phyloP scores from a whole-genome alignment of 192 early-diverging fungal species.

The Coemansia sp. region DNA sequence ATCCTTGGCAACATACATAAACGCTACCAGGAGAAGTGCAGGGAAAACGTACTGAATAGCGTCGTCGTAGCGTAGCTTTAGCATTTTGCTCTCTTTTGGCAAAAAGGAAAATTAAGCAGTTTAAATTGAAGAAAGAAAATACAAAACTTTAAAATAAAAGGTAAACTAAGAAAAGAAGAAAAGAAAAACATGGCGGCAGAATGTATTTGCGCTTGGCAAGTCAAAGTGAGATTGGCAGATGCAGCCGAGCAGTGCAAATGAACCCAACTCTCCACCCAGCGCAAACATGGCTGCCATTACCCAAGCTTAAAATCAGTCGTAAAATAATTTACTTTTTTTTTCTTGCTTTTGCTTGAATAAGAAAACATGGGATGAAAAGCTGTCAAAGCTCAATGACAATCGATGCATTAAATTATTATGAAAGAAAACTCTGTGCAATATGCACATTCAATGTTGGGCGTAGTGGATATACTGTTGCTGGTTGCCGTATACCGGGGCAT shows the following conservation, averaged over 20 bases:
- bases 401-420: conserved; percentile 2
- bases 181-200: background rate
- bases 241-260: too few species aligned
- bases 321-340: too few species aligned
- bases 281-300: too few species aligned
- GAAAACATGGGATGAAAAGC: background rate
- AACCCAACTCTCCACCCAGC: too few species aligned
- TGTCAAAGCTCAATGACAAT: background rate
- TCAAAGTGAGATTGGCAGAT: too few species aligned
- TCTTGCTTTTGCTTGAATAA: background rate
- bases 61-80: conserved; percentile 3
- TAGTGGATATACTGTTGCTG: background rate
- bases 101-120: background rate
- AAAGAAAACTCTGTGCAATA: background rate
- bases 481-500: conserved; percentile 7
- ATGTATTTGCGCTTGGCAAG: background rate
- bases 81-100: background rate
- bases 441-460: background rate
- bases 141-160: background rate
- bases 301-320: too few species aligned
- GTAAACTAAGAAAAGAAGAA: background rate
- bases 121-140: conserved; percentile 5
- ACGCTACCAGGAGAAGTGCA: conserved; percentile 14
- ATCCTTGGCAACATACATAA: conserved; percentile 14
- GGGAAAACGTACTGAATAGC: conserved; percentile 28